Conservation (phyloP, 495 filamentous ascomycete genomes). For the Penicillium longicatenatum region DNA sequence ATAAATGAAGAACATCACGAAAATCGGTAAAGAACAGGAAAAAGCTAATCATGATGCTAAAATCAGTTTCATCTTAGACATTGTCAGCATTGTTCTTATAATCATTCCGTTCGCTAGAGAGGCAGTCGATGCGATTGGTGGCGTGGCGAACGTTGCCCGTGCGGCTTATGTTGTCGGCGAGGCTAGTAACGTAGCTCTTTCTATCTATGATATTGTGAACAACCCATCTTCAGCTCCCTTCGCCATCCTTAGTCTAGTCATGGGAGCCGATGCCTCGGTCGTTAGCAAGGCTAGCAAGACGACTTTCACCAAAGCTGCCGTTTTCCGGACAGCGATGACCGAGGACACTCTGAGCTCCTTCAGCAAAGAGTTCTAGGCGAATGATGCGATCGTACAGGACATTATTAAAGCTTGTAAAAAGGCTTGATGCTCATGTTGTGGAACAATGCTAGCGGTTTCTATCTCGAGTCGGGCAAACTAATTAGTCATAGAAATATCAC, state of each 20-base stretch:
- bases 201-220: conserved; percentile 9
- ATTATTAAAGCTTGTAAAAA: conserved; percentile 8
- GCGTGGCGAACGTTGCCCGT: conserved; percentile 9
- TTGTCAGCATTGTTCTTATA: conserved; percentile 8
- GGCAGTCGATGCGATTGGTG: conserved; percentile 10
- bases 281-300: background rate
- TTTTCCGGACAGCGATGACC: background rate
- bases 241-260: conserved; percentile 5
- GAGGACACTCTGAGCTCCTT: conserved; percentile 2
- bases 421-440: conserved; percentile 3
- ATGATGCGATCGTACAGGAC: conserved; percentile 6
- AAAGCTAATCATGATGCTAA: conserved; percentile 1
- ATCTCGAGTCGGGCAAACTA: background rate
- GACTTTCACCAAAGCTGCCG: conserved; percentile 8
- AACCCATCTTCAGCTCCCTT: conserved; percentile 10
- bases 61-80: conserved; percentile 6
- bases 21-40: conserved; percentile 6
- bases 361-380: conserved; percentile 3
- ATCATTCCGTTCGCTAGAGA: conserved; percentile 11
- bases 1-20: conserved; percentile 7
- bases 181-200: conserved; percentile 11
- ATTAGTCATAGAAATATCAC: conserved; percentile 3
- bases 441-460: conserved; percentile 1
- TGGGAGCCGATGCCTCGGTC: conserved; percentile 2
- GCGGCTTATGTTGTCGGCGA: conserved; percentile 7